phyloP scores from a whole-genome alignment of 2,329 filamentous ascomycete species.

The Alternaria atra region DNA sequence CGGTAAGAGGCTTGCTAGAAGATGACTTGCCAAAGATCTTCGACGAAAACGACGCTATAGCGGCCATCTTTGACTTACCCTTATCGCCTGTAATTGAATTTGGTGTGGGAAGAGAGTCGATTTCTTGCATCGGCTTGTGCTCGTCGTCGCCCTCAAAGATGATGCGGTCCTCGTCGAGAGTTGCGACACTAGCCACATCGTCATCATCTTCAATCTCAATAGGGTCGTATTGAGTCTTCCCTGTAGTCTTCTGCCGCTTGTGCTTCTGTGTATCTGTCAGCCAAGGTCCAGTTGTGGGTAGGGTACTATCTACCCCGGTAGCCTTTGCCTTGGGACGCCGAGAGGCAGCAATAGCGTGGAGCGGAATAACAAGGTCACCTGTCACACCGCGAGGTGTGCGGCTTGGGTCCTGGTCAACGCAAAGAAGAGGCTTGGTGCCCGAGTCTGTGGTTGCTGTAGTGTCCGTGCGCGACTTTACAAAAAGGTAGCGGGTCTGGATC shows the following conservation, averaged over 20 bases:
- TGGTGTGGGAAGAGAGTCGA: slow-evolving; percentile 34
- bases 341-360: slow-evolving; percentile 60
- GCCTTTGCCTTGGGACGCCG: slow-evolving; percentile 45
- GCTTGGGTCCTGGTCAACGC: slow-evolving; percentile 53
- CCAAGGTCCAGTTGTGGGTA: neutral
- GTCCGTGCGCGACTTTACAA: slow-evolving; percentile 58
- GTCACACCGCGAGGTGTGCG: slow-evolving; percentile 54
- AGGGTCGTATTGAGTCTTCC: slow-evolving; percentile 46
- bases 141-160: slow-evolving; percentile 49
- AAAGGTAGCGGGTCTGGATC: slow-evolving; percentile 89
- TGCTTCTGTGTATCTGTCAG: slow-evolving; percentile 23
- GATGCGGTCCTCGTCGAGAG: slow-evolving; percentile 57
- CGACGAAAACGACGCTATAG: slow-evolving; percentile 27
- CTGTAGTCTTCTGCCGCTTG: slow-evolving; percentile 43
- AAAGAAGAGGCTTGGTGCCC: slow-evolving; percentile 35
- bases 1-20: slow-evolving; percentile 53
- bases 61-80: slow-evolving; percentile 35
- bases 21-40: slow-evolving; percentile 36
- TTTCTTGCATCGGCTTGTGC: slow-evolving; percentile 11
- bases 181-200: slow-evolving; percentile 59
- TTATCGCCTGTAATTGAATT: slow-evolving; percentile 37
- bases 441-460: neutral
- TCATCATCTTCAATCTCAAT: slow-evolving; percentile 53
- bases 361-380: slow-evolving; percentile 60
- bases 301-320: slow-evolving; percentile 18